Evolutionary conservation across 768 basidiomycete species (phyloP).

Genomic region (Suillus bovinus): DNA sequence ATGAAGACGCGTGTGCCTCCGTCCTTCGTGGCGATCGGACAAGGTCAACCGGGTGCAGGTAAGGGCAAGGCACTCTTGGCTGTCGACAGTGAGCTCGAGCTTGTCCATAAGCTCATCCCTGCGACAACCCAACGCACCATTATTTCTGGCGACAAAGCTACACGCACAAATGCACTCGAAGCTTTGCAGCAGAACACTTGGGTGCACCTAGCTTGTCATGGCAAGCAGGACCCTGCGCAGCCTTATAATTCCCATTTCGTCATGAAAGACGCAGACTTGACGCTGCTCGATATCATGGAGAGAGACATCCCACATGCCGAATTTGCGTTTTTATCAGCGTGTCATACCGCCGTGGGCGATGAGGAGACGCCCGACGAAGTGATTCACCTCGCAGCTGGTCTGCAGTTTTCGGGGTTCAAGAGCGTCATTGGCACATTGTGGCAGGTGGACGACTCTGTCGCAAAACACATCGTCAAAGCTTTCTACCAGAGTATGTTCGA

Average conservation of each 20-base stretch:
- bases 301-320: neutral
- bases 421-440: no score
- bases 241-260: conserved; percentile 12
- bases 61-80: neutral
- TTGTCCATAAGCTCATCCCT: neutral
- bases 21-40: neutral
- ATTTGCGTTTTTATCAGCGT: conserved; percentile 9
- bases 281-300: conserved; percentile 5
- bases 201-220: conserved; percentile 40
- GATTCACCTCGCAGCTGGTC: no score
- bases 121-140: neutral
- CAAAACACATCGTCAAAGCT: no score
- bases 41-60: neutral
- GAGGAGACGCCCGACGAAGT: no score
- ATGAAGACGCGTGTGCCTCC: neutral
- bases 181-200: conserved; percentile 8
- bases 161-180: neutral
- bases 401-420: no score
- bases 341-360: neutral
- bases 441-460: no score
- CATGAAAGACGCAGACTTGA: neutral
- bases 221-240: conserved; percentile 26
- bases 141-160: neutral
- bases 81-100: neutral
- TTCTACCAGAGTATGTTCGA: no score